Evolutionary conservation across 2,329 filamentous ascomycete species (phyloP).

Genomic region (Pseudogymnoascus sp.): DNA sequence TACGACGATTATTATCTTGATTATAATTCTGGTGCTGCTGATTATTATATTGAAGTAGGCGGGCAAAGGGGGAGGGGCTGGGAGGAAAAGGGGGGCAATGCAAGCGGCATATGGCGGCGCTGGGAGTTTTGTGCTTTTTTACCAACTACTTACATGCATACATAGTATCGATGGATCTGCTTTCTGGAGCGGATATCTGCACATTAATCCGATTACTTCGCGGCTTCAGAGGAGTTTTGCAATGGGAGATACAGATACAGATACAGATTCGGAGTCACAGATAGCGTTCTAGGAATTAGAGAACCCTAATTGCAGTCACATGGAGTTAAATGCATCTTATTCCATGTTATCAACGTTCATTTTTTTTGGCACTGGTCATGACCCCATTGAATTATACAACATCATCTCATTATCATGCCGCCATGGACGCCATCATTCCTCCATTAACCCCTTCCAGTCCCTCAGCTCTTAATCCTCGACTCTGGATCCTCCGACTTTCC

Average conservation of each 20-base stretch:
- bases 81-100: not conserved
- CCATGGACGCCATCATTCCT: not conserved
- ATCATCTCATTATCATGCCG: not conserved
- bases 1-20: conserved; percentile 61
- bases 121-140: not conserved
- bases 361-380: not conserved
- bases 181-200: not conserved
- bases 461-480: not conserved
- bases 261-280: not conserved
- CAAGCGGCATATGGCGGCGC: not conserved
- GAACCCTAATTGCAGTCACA: not conserved
- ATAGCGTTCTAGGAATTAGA: not conserved
- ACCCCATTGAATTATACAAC: not conserved
- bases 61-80: not conserved
- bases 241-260: not conserved
- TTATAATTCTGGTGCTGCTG: conserved; percentile 59
- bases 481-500: not conserved
- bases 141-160: not conserved
- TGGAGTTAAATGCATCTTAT: not conserved
- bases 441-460: not conserved
- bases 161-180: not conserved
- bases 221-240: not conserved
- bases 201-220: not conserved
- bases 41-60: conserved; percentile 57
- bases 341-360: not conserved